A percentile compares a stretch with the other conserved stretches of the same genome.
phyloP scores from a whole-genome alignment of 2,329 filamentous ascomycete genomes.

The Apiospora hydei region DNA sequence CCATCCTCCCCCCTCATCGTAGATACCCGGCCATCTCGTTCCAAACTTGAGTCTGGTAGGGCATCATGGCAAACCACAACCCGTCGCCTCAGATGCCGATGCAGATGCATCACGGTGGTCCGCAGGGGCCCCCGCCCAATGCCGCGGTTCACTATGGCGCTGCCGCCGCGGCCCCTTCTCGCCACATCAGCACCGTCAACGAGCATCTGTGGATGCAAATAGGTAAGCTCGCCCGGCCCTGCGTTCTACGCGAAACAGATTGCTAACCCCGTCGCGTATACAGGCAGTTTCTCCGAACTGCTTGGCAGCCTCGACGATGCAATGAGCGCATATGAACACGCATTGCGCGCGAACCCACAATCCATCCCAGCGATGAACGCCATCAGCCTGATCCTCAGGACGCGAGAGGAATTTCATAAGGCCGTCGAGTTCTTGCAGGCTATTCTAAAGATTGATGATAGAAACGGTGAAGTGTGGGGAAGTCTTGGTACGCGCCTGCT shows the following conservation, averaged over 20 bases:
- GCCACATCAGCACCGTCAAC: conserved; percentile 80
- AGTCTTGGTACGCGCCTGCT: conserved; percentile 73
- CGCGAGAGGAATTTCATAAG: conserved; percentile 91
- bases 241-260: not conserved
- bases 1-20: not conserved
- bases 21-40: not conserved
- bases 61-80: conserved; percentile 70
- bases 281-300: conserved; percentile 86
- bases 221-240: conserved; percentile 63
- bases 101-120: conserved; percentile 68
- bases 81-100: conserved; percentile 81
- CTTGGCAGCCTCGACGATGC: conserved; percentile 90
- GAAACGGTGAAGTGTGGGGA: conserved; percentile 95
- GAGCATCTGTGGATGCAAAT: conserved; percentile 93
- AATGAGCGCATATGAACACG: conserved; percentile 88
- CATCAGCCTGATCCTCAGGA: conserved; percentile 89
- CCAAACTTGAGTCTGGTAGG: not conserved
- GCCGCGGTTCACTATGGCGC: conserved; percentile 62
- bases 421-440: conserved; percentile 92
- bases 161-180: conserved; percentile 67
- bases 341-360: conserved; percentile 84
- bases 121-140: conserved; percentile 67
- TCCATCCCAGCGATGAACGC: conserved; percentile 93
- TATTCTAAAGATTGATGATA: conserved; percentile 86
- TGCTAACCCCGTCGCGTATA: conserved; percentile 22